A percentile compares a stretch with the other conserved stretches of the same genome.
These are phyloP conservation scores for Oryza officinalis DNA, from an alignment of 176 grass and related monocot genomes.

Conservation along the genomic window DNA sequence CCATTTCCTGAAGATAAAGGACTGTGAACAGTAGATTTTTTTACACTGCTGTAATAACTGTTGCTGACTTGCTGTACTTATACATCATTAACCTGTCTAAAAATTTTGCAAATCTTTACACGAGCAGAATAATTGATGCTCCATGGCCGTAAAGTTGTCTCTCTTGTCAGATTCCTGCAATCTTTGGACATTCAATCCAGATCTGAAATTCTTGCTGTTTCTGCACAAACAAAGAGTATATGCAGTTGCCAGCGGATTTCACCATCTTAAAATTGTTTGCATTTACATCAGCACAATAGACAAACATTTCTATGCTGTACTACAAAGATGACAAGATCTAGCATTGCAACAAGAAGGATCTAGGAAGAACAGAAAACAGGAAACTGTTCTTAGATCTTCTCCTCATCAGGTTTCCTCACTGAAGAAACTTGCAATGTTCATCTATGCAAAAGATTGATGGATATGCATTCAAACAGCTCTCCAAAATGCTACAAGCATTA, in stretches of 20 bases:
- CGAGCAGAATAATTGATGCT: neutral
- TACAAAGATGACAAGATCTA: neutral
- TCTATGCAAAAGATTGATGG: neutral
- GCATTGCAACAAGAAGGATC: slow-evolving; percentile 27
- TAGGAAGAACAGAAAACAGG: slow-evolving; percentile 3
- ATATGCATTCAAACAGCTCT: slow-evolving; percentile 23
- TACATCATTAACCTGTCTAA: neutral
- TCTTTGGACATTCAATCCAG: slow-evolving; percentile 13
- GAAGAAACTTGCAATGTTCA: slow-evolving; percentile 29
- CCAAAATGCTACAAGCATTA: slow-evolving; percentile 18
- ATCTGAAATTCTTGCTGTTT: slow-evolving; percentile 27
- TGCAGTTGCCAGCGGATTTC: slow-evolving; percentile 18
- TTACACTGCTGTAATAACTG: neutral
- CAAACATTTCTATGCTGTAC: neutral
- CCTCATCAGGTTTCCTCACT: slow-evolving; percentile 29
- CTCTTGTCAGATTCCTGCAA: slow-evolving; percentile 1
- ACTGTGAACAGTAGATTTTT: neutral
- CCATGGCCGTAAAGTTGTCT: neutral
- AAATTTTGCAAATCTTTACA: neutral
- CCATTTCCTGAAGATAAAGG: neutral
- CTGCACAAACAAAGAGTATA: slow-evolving; percentile 6
- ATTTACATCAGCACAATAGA: neutral
- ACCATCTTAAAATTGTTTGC: neutral
- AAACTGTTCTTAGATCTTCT: slow-evolving; percentile 16
- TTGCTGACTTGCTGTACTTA: neutral